phyloP scores from a whole-genome alignment of 2,329 filamentous ascomycete genomes.

The Aspergillus sp. region DNA sequence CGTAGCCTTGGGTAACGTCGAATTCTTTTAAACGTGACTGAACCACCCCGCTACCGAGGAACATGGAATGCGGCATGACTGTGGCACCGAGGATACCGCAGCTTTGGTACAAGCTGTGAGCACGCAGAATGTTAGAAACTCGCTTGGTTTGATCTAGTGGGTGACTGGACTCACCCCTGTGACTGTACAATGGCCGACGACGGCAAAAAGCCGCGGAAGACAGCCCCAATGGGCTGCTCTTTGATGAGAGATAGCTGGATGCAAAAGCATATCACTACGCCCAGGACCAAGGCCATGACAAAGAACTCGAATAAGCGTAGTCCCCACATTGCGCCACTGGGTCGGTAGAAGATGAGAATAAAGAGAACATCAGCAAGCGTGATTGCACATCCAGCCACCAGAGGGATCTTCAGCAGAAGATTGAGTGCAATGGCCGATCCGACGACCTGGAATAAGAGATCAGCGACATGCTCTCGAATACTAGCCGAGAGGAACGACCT shows the following conservation, averaged over 20 bases:
- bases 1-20: slow-evolving; percentile 42
- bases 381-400: slow-evolving; percentile 58
- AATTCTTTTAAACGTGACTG: slow-evolving; percentile 54
- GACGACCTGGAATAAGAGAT: slow-evolving; percentile 46
- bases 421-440: slow-evolving; percentile 59
- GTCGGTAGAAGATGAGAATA: slow-evolving; percentile 56
- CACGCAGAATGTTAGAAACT: neutral
- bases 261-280: slow-evolving; percentile 58
- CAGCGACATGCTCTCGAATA: neutral
- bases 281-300: slow-evolving; percentile 54
- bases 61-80: slow-evolving; percentile 62
- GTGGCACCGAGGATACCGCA: slow-evolving; percentile 55
- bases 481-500: slow-evolving; percentile 11
- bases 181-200: slow-evolving; percentile 53
- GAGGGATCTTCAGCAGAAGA: slow-evolving; percentile 53
- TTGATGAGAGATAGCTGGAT: slow-evolving; percentile 56
- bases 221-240: slow-evolving; percentile 49
- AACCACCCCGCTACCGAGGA: slow-evolving; percentile 57
- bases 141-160: neutral
- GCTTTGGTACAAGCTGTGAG: slow-evolving; percentile 52
- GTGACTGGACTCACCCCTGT: slow-evolving; percentile 43
- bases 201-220: slow-evolving; percentile 57
- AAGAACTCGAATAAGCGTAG: slow-evolving; percentile 56
- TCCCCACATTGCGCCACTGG: slow-evolving; percentile 52
- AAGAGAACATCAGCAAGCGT: slow-evolving; percentile 57